Conservation (phyloP, 1,284 basidiomycete species). For the Puccinia triticina region DNA sequence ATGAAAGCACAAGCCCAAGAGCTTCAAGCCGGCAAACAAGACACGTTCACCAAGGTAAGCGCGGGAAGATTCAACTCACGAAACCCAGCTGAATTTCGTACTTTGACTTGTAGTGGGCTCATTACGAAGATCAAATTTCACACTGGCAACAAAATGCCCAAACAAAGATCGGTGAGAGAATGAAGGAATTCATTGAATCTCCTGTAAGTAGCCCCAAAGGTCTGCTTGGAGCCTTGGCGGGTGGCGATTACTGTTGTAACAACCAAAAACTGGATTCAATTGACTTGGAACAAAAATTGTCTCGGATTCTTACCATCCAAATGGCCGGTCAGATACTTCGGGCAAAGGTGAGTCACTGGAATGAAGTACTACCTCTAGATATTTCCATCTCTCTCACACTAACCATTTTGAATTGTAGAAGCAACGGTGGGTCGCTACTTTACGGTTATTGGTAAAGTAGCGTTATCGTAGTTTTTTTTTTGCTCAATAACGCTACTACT, state of each 20-base stretch:
- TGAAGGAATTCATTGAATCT: not conserved
- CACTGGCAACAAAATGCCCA: conserved; percentile 1
- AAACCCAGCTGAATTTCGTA: not conserved
- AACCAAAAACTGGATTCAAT: not conserved
- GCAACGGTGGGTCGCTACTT: too few species aligned
- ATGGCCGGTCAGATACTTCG: not conserved
- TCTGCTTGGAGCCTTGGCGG: not conserved
- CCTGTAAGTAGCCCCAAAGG: not conserved
- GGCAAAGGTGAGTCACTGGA: conserved; percentile 3
- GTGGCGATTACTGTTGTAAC: not conserved
- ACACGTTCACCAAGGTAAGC: conserved; percentile 23
- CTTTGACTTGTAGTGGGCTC: not conserved
- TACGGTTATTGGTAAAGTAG: too few species aligned
- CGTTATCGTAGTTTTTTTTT: too few species aligned
- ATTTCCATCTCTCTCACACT: not conserved
- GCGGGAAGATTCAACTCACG: not conserved
- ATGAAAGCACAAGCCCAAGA: not conserved
- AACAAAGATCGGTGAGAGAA: not conserved
- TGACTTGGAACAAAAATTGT: conserved; percentile 6
- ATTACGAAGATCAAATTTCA: not conserved
- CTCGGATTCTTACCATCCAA: not conserved
- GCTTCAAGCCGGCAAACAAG: not conserved
- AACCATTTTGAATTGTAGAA: too few species aligned
- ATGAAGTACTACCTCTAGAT: not conserved
- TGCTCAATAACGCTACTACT: too few species aligned